Evolutionary conservation across 73 alveolate genomes (phyloP).

Genomic region (Paramecium sonneborni): DNA sequence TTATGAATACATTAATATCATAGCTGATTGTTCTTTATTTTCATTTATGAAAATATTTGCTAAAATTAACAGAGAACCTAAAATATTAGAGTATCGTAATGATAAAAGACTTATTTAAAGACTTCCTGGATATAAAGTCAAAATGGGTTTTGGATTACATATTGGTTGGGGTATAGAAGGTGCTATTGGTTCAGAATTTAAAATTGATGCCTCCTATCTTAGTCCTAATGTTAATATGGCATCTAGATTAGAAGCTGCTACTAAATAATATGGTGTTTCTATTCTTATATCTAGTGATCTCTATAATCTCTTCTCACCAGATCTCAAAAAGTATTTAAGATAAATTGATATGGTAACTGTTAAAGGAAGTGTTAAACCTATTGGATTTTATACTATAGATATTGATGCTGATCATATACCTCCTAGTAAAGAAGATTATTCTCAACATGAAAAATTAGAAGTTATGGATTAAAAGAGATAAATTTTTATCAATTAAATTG

Average conservation of each 20-base stretch:
- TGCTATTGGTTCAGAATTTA: slow-evolving; percentile 88
- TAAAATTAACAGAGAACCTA: slow-evolving; percentile 84
- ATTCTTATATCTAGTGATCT: slow-evolving; percentile 80
- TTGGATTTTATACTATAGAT: slow-evolving; percentile 78
- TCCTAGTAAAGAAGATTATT: slow-evolving; percentile 51
- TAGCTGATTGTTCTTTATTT: slow-evolving; percentile 93
- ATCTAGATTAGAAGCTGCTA: slow-evolving; percentile 87
- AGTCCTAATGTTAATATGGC: slow-evolving; percentile 94
- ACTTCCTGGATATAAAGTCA: slow-evolving; percentile 83
- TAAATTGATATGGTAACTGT: slow-evolving; percentile 84
- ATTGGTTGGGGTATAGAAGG: slow-evolving; percentile 99
- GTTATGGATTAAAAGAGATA: slow-evolving; percentile 48
- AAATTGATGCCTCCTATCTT: slow-evolving; percentile 88
- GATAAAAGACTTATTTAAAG: slow-evolving; percentile 75
- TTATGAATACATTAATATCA: slow-evolving; percentile 76
- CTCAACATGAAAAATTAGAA: neutral
- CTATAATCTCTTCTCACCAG: slow-evolving; percentile 65
- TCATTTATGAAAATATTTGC: slow-evolving; percentile 91
- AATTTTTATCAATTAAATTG: neutral
- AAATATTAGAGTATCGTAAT: slow-evolving; percentile 79
- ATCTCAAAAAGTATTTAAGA: slow-evolving; percentile 65
- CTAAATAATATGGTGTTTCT: slow-evolving; percentile 85
- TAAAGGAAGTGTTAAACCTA: slow-evolving; percentile 75
- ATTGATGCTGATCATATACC: slow-evolving; percentile 63
- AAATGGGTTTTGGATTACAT: slow-evolving; percentile 97